Base-by-base conservation (phyloP, 2,329 filamentous ascomycete species). In the Phialophora chinensis region DNA sequence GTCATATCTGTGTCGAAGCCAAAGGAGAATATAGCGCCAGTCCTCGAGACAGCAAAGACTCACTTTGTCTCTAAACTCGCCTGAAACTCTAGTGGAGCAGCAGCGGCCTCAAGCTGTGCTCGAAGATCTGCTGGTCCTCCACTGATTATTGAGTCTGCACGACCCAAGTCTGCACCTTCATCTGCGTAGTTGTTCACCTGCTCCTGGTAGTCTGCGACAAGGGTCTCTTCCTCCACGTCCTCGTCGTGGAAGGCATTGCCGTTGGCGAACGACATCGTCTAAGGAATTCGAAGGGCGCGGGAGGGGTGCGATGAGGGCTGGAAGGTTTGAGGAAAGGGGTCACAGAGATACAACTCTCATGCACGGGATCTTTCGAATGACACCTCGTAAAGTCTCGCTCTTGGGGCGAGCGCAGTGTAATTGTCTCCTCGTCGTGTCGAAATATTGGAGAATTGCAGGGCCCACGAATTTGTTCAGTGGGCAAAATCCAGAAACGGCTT, bases 31-130 rank as follows among this genome's bases (percentile, higher is more conserved):
- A n/a, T 20, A 7, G 49, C 49, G 20, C 14, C 10, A 8, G 3
- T 23, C 20, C 27, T 33, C 27, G 4, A 11, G 38, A 23, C 11
- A 5, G 23, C 11, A 31, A 31, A 17, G 80, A 92, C 90, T 84
- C 98, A 97, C 84, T 98, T 98, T 80, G 92, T 91, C 81, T 98
- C 95, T 64, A 99, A 87, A 38, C 93, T 92, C 56, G 95, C 95
- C 77, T 95, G 93, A 81, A 96, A 98, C 79, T 99, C 95, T 73
- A 99, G 86, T 60, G 95, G 95, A 76, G 95, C 94, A 71, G 95
- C 95, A 67, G 95, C 95, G 72, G 93, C 92, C 72, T 90, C 90
- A 71, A 99, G 86, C 79, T 95, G 91, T 70, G 92, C 90, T 83
- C 98, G 93, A 75, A 99, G 92, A 78, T 98, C 95, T 80, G 92